These are phyloP conservation scores for Phytophthora fragariae DNA, from an alignment of 352 stramenopile species.

Conservation along the genomic window DNA sequence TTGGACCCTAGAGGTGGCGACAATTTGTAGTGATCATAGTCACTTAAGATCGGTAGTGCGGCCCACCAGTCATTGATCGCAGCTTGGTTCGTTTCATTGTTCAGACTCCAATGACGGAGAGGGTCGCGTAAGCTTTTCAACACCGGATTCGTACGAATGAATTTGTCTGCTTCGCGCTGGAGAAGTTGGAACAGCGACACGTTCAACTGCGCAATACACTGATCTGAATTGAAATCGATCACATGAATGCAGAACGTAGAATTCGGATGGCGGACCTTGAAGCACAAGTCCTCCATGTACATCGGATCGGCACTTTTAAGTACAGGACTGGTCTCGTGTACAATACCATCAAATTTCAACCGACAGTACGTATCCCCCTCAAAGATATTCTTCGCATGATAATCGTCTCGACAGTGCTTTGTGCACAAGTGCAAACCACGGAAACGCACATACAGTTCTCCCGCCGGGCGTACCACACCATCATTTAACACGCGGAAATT, in stretches of 20 bases:
- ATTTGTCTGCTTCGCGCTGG: slow-evolving; percentile 73
- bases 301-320: slow-evolving; percentile 89
- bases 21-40: slow-evolving; percentile 63
- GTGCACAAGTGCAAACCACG: slow-evolving; percentile 84
- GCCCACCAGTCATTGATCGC: slow-evolving; percentile 49
- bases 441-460: slow-evolving; percentile 80
- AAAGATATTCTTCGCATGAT: slow-evolving; percentile 90
- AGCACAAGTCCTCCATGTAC: slow-evolving; percentile 86
- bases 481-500: slow-evolving; percentile 63
- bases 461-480: slow-evolving; percentile 45
- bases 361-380: slow-evolving; percentile 89
- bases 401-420: slow-evolving; percentile 80
- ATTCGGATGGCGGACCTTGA: slow-evolving; percentile 69
- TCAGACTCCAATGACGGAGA: slow-evolving; percentile 57
- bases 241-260: slow-evolving; percentile 73
- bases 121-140: slow-evolving; percentile 55
- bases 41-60: slow-evolving; percentile 39
- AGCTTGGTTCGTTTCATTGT: slow-evolving; percentile 44
- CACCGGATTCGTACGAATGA: slow-evolving; percentile 60
- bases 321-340: slow-evolving; percentile 85
- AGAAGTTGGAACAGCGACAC: slow-evolving; percentile 85
- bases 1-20: slow-evolving; percentile 41
- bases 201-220: slow-evolving; percentile 69
- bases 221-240: slow-evolving; percentile 87
- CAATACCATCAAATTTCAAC: slow-evolving; percentile 65